Evolutionary conservation across 2,329 filamentous ascomycete species (phyloP), one percentile per base, ranked within the genome.

Genomic region (Neurospora sp.): DNA sequence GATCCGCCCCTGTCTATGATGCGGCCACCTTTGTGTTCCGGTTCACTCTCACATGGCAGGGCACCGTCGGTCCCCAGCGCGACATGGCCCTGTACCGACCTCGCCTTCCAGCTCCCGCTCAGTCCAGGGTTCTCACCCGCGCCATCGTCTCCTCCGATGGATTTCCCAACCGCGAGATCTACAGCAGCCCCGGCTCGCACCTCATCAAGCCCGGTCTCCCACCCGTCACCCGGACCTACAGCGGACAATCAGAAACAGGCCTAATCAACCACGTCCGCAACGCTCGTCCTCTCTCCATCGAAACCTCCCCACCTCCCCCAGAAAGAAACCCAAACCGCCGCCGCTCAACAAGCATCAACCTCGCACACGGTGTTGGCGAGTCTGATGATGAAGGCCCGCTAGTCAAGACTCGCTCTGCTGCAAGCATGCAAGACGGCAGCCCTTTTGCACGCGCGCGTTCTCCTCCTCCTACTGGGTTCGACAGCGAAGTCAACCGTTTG

Each of bases 51-150:
- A 77, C 77, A 0, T 79, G 77, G 78, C 77, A 78, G 17, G 71
- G 69, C 13, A 66, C 68, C 66, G 89, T 52, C 80, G 84, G 67
- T 77, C 83, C 86, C 68, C 81, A 83, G 0, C 86, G 85, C 3
- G 86, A 90, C 52, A 86, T 89, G 3, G 84, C 90, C n/a, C 82
- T 94, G 23, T 84, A 84, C 28, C 85, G 88, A 5, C 92, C 92
- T 1, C 85, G 90, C 13, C 84, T 96, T 4, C 92, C 92, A 0
- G 84, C 84, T 3, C 86, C 90, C 0, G 91, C 92, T 0, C 91
- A 95, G 75, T 82, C 85, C 13, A 86, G 87, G 70, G 81, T 94
- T 11, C 82, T 79, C 36, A 78, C 79, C 1, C 79, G 81, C 11
- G 72, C 79, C 1, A 70, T 73, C 3, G 72, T 74, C 7, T 68